Base-by-base conservation (phyloP, 345 rosid species). In the Geranium rotundifolium region DNA sequence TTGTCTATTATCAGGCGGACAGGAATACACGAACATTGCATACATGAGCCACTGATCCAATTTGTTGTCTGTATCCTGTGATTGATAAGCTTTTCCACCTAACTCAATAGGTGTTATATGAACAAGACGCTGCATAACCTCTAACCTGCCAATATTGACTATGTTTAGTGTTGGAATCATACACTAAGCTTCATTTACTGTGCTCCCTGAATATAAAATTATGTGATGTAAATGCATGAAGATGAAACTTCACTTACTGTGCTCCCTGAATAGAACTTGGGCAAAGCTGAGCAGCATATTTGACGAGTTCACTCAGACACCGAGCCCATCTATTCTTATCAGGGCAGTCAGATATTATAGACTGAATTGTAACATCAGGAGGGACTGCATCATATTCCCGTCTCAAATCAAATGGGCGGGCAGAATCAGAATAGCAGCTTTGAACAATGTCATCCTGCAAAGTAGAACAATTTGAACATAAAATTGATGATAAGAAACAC, bases 41-140 rank as follows among this genome's bases (percentile, higher is more conserved):
- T 93, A 93, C 80, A 93, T 77, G 67, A 90, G 92, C 99, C 99
- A 90, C 74, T 93, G 99, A 73, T 93, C 99, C 73, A 86, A 83
- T 76, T 90, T 90, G 77, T 79, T 87, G 73, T 93, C 99, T 61
- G 81, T 77, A 79, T 93, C 99, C 76, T 80, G 97, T 62, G 95
- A 77, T 72, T 85, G 91, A 77, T 73, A 83, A 68, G 96, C 90
- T 81, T 84, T 93, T 74, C 92, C 99, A 56, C 99, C 99, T 63
- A 93, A 71, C 76, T 93, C 99, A 75, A 71, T 73, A 60, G 99
- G 99, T 59, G 97, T 93, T 39, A 93, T 85, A 80, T 86, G 84
- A 60, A 85, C 87, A 67, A 93, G 96, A 60, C 97, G 96, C 59
- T 76, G 84, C 72, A 82, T 77, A 70, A 87, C 84, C 75, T 88